Evolutionary conservation across 1,284 basidiomycete genomes (phyloP).

Genomic region (Ganoderma meredithae): DNA sequence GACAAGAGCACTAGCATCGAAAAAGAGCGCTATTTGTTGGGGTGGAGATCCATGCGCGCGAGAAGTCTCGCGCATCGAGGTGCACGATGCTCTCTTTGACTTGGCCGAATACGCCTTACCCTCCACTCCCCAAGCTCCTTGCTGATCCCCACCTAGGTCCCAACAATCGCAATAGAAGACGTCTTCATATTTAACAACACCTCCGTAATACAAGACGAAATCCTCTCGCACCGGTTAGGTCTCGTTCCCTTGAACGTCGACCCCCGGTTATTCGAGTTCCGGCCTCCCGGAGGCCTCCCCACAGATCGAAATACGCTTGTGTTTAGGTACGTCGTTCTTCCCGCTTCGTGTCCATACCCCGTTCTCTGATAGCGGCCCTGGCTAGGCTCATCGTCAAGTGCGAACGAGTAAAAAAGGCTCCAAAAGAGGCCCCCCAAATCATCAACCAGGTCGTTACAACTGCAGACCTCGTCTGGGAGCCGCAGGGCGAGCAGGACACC

Average conservation of each 20-base stretch:
- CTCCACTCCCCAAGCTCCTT: background rate
- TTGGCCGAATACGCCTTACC: background rate
- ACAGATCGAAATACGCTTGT: constrained; percentile 5
- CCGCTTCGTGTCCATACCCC: background rate
- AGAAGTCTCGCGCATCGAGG: background rate
- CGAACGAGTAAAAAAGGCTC: constrained; percentile 5
- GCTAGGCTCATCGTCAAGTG: constrained; percentile 2
- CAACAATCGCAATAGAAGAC: constrained; percentile 92
- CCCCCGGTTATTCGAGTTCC: constrained; percentile 7
- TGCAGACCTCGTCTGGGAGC: constrained; percentile 81
- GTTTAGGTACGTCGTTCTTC: background rate
- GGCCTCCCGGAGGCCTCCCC: background rate
- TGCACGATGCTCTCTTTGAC: background rate
- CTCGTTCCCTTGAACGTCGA: constrained; percentile 6
- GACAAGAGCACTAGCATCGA: background rate
- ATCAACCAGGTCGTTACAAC: constrained; percentile 66
- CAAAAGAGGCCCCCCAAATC: constrained; percentile 6
- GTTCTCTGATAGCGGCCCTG: background rate
- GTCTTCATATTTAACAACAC: constrained; percentile 91
- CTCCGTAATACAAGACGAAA: constrained; percentile 7
- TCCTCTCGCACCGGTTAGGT: background rate
- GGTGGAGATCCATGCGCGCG: background rate
- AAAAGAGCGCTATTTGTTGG: background rate
- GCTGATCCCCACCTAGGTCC: constrained; percentile 64
- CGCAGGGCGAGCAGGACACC: constrained; percentile 84